Evolutionary conservation across 2,329 filamentous ascomycete genomes (phyloP).

Genomic region (Calonectria fujianensis): DNA sequence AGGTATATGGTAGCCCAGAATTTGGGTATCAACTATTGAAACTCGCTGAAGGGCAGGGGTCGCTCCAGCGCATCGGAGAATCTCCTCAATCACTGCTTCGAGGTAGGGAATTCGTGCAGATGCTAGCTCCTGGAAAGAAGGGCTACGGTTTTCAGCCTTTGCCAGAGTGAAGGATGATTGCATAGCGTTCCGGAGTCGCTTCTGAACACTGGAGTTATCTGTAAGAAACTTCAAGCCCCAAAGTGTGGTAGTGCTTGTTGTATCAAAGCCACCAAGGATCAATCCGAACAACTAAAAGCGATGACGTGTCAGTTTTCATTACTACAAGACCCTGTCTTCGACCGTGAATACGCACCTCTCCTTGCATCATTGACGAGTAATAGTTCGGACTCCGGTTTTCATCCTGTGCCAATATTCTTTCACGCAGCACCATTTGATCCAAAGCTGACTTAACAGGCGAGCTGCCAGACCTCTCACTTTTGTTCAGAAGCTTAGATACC

Average conservation of each 20-base stretch:
- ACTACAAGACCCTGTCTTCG: slow-evolving; percentile 12
- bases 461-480: neutral
- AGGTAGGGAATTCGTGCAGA: slow-evolving; percentile 58
- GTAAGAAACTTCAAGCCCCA: slow-evolving; percentile 54
- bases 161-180: slow-evolving; percentile 48
- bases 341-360: slow-evolving; percentile 17
- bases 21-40: slow-evolving; percentile 56
- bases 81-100: slow-evolving; percentile 62
- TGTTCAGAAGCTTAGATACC: slow-evolving; percentile 16
- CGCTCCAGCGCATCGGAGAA: slow-evolving; percentile 55
- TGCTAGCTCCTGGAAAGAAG: slow-evolving; percentile 55
- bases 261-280: slow-evolving; percentile 54
- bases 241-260: slow-evolving; percentile 47
- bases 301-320: slow-evolving; percentile 15
- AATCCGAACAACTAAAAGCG: slow-evolving; percentile 47
- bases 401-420: slow-evolving; percentile 3
- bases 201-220: slow-evolving; percentile 52
- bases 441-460: slow-evolving; percentile 7
- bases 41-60: slow-evolving; percentile 55
- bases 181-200: slow-evolving; percentile 52
- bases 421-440: slow-evolving; percentile 11
- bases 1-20: slow-evolving; percentile 59
- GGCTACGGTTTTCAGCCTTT: slow-evolving; percentile 43
- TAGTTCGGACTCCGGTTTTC: slow-evolving; percentile 15
- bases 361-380: slow-evolving; percentile 16